Percentiles rank a stretch among this genome's conserved stretches.
Conservation (phyloP, 345 rosid genomes). For the Eucalyptus cladocalyx region DNA sequence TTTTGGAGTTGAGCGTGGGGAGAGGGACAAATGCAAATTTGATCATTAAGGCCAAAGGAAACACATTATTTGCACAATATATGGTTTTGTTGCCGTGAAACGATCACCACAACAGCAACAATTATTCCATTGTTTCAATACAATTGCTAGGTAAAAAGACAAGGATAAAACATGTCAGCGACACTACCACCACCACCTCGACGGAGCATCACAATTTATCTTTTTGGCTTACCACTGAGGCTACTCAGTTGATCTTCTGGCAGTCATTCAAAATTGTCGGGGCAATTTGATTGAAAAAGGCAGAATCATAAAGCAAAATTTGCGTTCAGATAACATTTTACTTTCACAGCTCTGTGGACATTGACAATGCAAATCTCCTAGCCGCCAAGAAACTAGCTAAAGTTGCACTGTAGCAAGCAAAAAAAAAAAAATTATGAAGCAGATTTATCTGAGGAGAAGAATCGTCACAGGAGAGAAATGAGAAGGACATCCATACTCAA, state of each 20-base stretch:
- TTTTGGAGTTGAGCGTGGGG: not conserved
- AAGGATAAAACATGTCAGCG: too few species aligned
- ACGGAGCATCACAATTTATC: too few species aligned
- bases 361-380: not conserved
- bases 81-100: too few species aligned
- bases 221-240: too few species aligned
- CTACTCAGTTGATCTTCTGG: too few species aligned
- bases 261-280: not conserved
- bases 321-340: not conserved
- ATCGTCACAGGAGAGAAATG: not conserved
- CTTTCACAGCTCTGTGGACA: not conserved
- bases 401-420: not conserved
- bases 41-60: too few species aligned
- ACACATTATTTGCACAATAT: too few species aligned
- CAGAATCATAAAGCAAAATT: not conserved
- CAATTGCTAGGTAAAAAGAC: too few species aligned
- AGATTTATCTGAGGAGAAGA: not conserved
- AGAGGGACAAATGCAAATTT: too few species aligned
- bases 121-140: too few species aligned
- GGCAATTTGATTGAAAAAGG: not conserved
- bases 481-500: not conserved
- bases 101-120: too few species aligned
- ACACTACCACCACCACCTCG: too few species aligned
- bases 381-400: not conserved
- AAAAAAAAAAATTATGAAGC: not conserved